Evolutionary conservation across 1,139 yeast species (phyloP).

Genomic region (Pichia sp.): DNA sequence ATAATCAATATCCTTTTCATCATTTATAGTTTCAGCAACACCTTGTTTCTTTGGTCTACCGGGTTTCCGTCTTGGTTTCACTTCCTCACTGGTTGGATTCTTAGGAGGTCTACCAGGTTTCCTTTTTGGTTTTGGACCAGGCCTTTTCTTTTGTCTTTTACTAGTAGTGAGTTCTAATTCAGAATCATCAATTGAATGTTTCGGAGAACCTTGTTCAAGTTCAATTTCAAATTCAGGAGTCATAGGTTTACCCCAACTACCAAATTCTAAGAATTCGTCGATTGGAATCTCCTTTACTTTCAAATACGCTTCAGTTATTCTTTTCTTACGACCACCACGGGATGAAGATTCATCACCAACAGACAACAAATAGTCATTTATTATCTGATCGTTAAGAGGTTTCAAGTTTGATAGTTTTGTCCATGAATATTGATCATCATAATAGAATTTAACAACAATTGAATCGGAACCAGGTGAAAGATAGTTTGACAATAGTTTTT

Average conservation of each 20-base stretch:
- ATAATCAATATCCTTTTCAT: slow-evolving; percentile 12
- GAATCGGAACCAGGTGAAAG: background rate
- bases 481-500: slow-evolving; percentile 18
- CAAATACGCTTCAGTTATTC: slow-evolving; percentile 27
- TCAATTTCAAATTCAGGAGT: slow-evolving; percentile 14
- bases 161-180: slow-evolving; percentile 1
- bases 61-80: background rate
- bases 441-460: slow-evolving; percentile 49
- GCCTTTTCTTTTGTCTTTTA: slow-evolving; percentile 9
- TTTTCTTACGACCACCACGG: slow-evolving; percentile 16
- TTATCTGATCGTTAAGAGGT: slow-evolving; percentile 24
- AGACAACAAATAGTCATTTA: slow-evolving; percentile 21
- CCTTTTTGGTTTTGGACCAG: background rate
- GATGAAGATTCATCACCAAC: slow-evolving; percentile 20
- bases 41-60: slow-evolving; percentile 9
- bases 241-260: slow-evolving; percentile 26
- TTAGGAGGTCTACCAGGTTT: background rate
- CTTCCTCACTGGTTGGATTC: background rate
- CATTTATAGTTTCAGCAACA: slow-evolving; percentile 3
- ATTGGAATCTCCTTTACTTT: slow-evolving; percentile 23
- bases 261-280: slow-evolving; percentile 25
- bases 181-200: background rate
- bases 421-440: slow-evolving; percentile 66
- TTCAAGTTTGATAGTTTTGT: slow-evolving; percentile 41
- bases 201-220: background rate